These are phyloP conservation scores for Tricholoma saponaceum DNA, from an alignment of 768 basidiomycete genomes.

Conservation along the genomic window DNA sequence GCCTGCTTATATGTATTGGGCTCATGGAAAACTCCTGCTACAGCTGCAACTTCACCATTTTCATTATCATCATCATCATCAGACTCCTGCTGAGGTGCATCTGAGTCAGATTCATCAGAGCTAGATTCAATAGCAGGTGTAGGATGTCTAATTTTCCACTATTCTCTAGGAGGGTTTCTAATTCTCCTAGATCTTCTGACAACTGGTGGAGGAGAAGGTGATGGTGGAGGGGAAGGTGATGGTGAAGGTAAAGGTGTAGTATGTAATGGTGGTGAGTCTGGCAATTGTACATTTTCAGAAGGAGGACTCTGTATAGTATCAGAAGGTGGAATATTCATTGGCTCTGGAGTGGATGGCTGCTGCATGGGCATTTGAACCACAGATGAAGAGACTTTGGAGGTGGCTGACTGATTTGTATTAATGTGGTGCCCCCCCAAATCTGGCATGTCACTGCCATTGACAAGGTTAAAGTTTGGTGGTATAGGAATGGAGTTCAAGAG, in stretches of 20 bases:
- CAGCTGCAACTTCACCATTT: constrained; percentile 6
- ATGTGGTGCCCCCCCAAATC: neutral
- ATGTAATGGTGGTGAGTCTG: too few relatives aligned
- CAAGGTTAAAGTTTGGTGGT: neutral
- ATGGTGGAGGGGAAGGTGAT: too few relatives aligned
- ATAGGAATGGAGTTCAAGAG: neutral
- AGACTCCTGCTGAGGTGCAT: too few relatives aligned
- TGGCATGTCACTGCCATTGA: neutral
- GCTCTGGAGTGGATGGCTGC: neutral
- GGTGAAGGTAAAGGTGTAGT: too few relatives aligned
- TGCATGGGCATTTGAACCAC: neutral
- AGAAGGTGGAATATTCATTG: too few relatives aligned
- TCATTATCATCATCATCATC: neutral
- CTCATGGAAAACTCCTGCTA: too few relatives aligned
- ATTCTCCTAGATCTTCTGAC: too few relatives aligned
- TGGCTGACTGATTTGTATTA: neutral
- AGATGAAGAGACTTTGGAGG: neutral
- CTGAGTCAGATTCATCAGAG: too few relatives aligned
- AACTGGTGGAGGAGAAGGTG: too few relatives aligned
- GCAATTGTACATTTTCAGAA: too few relatives aligned
- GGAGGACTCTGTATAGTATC: too few relatives aligned
- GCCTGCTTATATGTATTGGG: too few relatives aligned
- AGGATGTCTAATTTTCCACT: constrained; percentile 6
- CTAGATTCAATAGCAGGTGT: constrained; percentile 1
- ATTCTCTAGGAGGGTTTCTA: constrained; percentile 1